phyloP scores from a whole-genome alignment of 176 grass and related monocot genomes.

The Lolium perenne region DNA sequence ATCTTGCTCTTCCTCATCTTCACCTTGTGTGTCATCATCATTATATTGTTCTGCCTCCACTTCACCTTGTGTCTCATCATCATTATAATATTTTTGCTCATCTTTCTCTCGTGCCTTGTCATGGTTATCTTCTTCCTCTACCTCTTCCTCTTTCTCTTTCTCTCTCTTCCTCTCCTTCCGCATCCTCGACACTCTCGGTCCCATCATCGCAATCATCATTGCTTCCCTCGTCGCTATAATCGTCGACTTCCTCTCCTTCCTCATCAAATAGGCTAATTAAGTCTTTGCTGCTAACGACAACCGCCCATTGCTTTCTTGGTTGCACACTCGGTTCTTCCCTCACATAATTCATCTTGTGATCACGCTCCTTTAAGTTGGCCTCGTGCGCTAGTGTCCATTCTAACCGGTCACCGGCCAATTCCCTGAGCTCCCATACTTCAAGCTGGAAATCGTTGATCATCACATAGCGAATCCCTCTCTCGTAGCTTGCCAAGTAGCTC shows the following conservation, averaged over 20 bases:
- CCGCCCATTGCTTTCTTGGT: background rate
- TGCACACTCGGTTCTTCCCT: background rate
- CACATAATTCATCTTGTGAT: background rate
- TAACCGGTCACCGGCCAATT: background rate
- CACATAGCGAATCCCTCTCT: background rate
- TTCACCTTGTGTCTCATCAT: background rate
- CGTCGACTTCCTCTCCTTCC: background rate
- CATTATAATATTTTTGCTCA: background rate
- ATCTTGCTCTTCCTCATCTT: background rate
- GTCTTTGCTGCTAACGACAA: background rate
- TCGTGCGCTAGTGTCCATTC: background rate
- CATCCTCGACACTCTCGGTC: background rate
- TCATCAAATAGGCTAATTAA: background rate
- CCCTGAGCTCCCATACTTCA: background rate
- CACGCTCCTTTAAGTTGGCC: background rate
- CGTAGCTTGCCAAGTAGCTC: background rate
- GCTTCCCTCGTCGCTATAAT: background rate
- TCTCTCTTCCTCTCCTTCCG: background rate
- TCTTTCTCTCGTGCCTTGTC: too few species aligned
- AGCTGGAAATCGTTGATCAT: background rate
- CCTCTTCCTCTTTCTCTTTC: background rate
- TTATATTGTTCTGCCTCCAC: background rate
- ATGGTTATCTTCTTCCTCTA: background rate
- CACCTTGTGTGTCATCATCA: background rate
- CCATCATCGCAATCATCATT: background rate